phyloP scores from a whole-genome alignment of 257 asterid genomes.

The Marsdenia floribunda region DNA sequence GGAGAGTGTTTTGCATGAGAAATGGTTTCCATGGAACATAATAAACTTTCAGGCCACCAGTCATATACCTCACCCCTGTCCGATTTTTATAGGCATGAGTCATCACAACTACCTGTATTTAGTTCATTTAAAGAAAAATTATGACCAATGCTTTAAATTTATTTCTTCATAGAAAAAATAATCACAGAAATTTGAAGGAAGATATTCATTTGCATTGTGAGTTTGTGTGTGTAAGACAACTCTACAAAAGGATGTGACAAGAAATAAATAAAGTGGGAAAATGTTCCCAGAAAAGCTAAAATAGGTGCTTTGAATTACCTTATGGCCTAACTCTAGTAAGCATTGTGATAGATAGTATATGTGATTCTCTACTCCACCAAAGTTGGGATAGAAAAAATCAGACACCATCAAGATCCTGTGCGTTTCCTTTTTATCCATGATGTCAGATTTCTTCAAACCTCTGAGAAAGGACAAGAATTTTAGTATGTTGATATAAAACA shows the following conservation, averaged over 20 bases:
- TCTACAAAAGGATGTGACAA: not conserved
- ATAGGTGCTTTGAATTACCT: slow-evolving; percentile 36
- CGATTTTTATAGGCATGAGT: slow-evolving; percentile 89
- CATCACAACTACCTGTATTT: slow-evolving; percentile 77
- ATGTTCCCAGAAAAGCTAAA: not conserved
- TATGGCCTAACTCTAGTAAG: slow-evolving; percentile 83
- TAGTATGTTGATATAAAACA: not conserved
- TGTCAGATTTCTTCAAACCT: slow-evolving; percentile 6
- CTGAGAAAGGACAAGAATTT: not conserved
- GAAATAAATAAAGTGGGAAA: slow-evolving; percentile 6
- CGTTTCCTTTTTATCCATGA: slow-evolving; percentile 46
- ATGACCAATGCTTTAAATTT: not conserved
- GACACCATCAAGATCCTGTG: slow-evolving; percentile 83
- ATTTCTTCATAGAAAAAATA: not conserved
- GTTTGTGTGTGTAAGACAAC: not conserved
- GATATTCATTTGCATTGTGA: not conserved
- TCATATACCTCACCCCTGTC: slow-evolving; percentile 94
- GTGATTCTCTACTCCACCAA: slow-evolving; percentile 96
- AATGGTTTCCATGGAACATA: slow-evolving; percentile 92
- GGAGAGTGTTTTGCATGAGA: slow-evolving; percentile 86
- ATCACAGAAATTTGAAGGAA: not conserved
- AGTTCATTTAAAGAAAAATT: slow-evolving; percentile 11
- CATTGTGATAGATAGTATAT: slow-evolving; percentile 90
- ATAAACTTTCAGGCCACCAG: slow-evolving; percentile 84
- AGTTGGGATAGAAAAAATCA: slow-evolving; percentile 90